Conservation (phyloP, 2,329 filamentous ascomycete species). For the Aspergillus sp. region DNA sequence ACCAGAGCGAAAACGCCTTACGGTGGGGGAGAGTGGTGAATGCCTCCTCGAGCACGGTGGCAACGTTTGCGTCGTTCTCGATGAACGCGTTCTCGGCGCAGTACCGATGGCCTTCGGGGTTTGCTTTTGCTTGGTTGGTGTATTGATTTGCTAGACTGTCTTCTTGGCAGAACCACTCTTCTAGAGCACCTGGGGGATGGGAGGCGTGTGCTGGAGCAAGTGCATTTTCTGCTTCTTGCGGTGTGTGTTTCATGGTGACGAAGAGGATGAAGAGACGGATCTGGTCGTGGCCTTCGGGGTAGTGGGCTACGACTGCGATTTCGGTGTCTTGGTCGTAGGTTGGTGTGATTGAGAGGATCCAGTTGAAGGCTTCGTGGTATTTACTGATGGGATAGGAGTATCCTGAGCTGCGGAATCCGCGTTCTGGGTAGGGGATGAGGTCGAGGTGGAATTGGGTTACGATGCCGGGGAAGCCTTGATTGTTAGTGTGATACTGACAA, state of each 20-base stretch:
- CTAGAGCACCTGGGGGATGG: conserved; percentile 7
- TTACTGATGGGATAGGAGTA: conserved; percentile 51
- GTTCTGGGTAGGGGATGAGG: conserved; percentile 20
- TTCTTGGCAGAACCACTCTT: conserved; percentile 33
- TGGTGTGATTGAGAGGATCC: conserved; percentile 37
- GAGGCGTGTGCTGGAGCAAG: conserved; percentile 25
- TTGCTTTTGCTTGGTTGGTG: conserved; percentile 45
- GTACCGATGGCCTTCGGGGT: conserved; percentile 52
- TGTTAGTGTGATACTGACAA: no score
- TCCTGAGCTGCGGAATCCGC: conserved; percentile 32
- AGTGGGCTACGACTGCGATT: conserved; percentile 26
- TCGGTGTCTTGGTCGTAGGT: conserved; percentile 23
- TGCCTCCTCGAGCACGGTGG: conserved; percentile 45
- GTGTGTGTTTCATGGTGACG: conserved; percentile 18
- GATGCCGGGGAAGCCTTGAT: conserved; percentile 49
- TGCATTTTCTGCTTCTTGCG: conserved; percentile 14
- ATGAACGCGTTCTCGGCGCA: conserved; percentile 54
- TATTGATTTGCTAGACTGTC: conserved; percentile 33
- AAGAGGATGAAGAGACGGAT: conserved; percentile 18
- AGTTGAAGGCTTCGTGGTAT: conserved; percentile 49
- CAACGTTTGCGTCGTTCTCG: conserved; percentile 48
- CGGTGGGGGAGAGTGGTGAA: conserved; percentile 50
- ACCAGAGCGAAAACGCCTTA: conserved; percentile 52
- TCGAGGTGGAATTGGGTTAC: conserved; percentile 53
- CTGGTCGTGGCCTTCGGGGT: conserved; percentile 37